Evolutionary conservation across 495 filamentous ascomycete species (phyloP).

Genomic region (Evernia prunastri): DNA sequence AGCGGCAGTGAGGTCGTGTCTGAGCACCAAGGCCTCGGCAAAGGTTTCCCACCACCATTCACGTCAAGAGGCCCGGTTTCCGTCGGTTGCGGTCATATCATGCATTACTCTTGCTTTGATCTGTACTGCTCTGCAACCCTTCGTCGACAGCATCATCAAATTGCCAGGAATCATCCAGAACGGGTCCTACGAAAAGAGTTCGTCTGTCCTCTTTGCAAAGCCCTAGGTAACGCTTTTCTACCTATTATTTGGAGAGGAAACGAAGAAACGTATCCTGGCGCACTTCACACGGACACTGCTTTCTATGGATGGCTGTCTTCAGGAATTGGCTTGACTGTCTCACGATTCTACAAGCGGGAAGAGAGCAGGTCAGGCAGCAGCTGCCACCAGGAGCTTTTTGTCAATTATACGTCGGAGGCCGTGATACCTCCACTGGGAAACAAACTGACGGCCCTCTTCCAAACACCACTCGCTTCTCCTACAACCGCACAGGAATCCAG

Average conservation of each 20-base stretch:
- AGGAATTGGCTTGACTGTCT: constrained; percentile 36
- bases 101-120: constrained; percentile 97
- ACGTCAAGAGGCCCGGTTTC: constrained; percentile 72
- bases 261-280: constrained; percentile 69
- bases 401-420: constrained; percentile 52
- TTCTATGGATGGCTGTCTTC: constrained; percentile 62
- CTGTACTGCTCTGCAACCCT: constrained; percentile 75
- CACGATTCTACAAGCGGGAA: constrained; percentile 37
- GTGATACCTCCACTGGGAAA: constrained; percentile 56
- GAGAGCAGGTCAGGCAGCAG: constrained; percentile 31
- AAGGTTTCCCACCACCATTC: constrained; percentile 70
- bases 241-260: constrained; percentile 95
- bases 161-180: constrained; percentile 89
- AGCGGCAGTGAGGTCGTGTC: constrained; percentile 61
- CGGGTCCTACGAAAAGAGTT: constrained; percentile 71
- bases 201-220: constrained; percentile 96
- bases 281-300: constrained; percentile 47
- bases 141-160: constrained; percentile 80
- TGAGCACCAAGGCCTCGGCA: constrained; percentile 77
- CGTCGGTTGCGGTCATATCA: constrained; percentile 92
- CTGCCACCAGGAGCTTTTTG: constrained; percentile 53
- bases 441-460: constrained; percentile 47
- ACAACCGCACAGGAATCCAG: constrained; percentile 28
- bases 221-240: constrained; percentile 88
- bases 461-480: constrained; percentile 28